These are phyloP conservation scores for Brachypodium distachyon DNA, from an alignment of 202 grass and related monocot species.

Conservation along the genomic window DNA sequence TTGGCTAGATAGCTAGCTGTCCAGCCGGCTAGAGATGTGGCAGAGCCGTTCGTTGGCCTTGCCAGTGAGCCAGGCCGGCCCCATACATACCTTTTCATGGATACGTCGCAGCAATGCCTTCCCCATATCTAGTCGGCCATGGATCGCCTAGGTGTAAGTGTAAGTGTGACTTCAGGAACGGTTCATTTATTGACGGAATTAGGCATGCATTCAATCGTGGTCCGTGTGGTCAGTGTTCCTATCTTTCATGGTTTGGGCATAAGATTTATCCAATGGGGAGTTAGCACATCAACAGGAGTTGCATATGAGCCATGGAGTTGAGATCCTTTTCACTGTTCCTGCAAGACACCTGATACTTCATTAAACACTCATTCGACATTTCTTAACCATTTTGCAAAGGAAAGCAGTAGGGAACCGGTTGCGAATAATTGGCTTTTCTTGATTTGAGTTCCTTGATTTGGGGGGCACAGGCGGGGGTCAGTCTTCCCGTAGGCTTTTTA, in stretches of 20 bases:
- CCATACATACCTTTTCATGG: slow-evolving; percentile 34
- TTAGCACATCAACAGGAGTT: slow-evolving; percentile 44
- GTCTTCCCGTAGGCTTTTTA: not conserved
- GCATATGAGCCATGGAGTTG: slow-evolving; percentile 38
- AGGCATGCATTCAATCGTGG: not conserved
- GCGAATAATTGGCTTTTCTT: not conserved
- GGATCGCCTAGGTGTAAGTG: slow-evolving; percentile 14
- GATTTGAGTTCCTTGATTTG: slow-evolving; percentile 1
- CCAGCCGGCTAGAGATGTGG: too few relatives aligned
- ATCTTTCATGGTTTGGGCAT: slow-evolving; percentile 48
- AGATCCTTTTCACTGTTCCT: slow-evolving; percentile 30
- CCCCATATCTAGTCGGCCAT: slow-evolving; percentile 16
- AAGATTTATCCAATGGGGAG: slow-evolving; percentile 50
- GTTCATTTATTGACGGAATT: slow-evolving; percentile 30
- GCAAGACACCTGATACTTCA: not conserved
- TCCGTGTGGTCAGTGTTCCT: slow-evolving; percentile 25
- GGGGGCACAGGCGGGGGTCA: not conserved
- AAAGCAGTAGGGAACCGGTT: too few relatives aligned
- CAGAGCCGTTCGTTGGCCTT: slow-evolving; percentile 26
- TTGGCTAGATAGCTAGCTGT: slow-evolving; percentile 49
- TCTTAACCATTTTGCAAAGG: too few relatives aligned
- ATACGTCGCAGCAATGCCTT: slow-evolving; percentile 21
- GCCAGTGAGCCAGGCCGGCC: slow-evolving; percentile 21
- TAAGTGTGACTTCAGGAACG: slow-evolving; percentile 19
- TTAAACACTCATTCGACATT: not conserved